Base-by-base conservation (phyloP, 2,329 filamentous ascomycete species). In the Scedosporium aurantiacum region DNA sequence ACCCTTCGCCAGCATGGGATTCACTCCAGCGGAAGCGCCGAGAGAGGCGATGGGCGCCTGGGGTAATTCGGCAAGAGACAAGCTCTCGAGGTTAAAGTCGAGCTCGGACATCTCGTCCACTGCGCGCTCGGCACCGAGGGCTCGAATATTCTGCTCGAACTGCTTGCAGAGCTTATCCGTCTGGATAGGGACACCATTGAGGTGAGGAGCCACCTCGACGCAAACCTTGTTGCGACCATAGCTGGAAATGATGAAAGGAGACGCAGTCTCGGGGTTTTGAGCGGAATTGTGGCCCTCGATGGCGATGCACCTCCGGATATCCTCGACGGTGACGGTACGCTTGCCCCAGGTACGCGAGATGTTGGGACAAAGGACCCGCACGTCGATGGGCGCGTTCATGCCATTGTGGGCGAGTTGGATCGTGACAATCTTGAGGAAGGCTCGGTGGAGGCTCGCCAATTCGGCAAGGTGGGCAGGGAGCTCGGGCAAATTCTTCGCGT, bases 271-370 rank as follows among this genome's bases (percentile, higher is more conserved):
- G 60, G 72, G 74, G 3, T 74, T 75, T 63, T 73, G 71, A 1
- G 68, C 70, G 10, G 69, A 66, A 41, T 41, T 18, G 5, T 43
- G 40, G 55, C 76, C 75, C 67, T 86, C 78, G n/a, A 91, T 74
- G 57, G 86, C 87, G 23, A 92, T 72, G 64, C 86, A 82, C 63
- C 82, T 79, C 64, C 84, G 83, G 57, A 91, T 76, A 67, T 92
- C 88, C 47, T 84, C 82, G 0, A 82, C 73, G 0, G 78, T 81
- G 16, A 91, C 86, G 62, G 79, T 79, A 37, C 87, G 80, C 74
- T 88, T 90, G 63, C 87, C 86, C 88, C 88, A 92, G 43, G 86
- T 76, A 65, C 84, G 81, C 12, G 87, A 82, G 47, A 90, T 77
- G 62, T 84, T 79, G 8, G 83, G 83, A 40, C 82, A 78, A 41